Evolutionary conservation across 306 rosid species (phyloP).

Genomic region (Vachellia collinsii): DNA sequence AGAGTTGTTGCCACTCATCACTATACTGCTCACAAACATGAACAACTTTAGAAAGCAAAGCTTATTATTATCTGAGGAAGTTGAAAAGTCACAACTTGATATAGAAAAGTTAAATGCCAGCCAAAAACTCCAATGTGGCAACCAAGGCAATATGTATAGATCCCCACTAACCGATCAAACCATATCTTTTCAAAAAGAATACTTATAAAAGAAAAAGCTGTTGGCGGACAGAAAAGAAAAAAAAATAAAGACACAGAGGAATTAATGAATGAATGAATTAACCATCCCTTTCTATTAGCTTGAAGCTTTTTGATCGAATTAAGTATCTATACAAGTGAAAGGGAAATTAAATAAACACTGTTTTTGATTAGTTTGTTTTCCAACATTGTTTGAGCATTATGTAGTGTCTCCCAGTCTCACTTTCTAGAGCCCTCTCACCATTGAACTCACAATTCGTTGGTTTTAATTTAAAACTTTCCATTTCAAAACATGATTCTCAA

Average conservation of each 20-base stretch:
- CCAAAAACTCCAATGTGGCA: constrained; percentile 40
- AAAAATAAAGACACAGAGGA: background rate
- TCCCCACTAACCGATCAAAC: constrained; percentile 55
- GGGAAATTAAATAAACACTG: constrained; percentile 4
- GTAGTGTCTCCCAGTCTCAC: background rate
- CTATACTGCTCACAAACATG: too few relatives aligned
- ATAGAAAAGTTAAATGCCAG: constrained; percentile 25
- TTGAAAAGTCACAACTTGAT: constrained; percentile 47
- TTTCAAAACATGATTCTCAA: too few relatives aligned
- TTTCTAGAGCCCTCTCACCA: background rate
- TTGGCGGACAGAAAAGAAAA: background rate
- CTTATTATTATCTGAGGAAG: constrained; percentile 36
- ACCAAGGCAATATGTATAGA: constrained; percentile 35
- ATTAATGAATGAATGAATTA: background rate
- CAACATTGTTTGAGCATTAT: constrained; percentile 19
- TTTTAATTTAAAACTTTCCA: too few relatives aligned
- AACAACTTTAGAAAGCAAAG: constrained; percentile 32
- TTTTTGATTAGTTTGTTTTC: background rate
- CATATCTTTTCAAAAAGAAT: background rate
- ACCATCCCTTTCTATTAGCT: constrained; percentile 1
- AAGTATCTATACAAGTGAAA: background rate
- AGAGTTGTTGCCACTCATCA: background rate
- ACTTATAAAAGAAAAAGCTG: constrained; percentile 22
- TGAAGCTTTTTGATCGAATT: background rate
- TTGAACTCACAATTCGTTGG: background rate